A percentile compares a stretch with the other conserved stretches of the same genome.
phyloP scores from a whole-genome alignment of 495 filamentous ascomycete species.

The Melanomma pulvis-pyrius region DNA sequence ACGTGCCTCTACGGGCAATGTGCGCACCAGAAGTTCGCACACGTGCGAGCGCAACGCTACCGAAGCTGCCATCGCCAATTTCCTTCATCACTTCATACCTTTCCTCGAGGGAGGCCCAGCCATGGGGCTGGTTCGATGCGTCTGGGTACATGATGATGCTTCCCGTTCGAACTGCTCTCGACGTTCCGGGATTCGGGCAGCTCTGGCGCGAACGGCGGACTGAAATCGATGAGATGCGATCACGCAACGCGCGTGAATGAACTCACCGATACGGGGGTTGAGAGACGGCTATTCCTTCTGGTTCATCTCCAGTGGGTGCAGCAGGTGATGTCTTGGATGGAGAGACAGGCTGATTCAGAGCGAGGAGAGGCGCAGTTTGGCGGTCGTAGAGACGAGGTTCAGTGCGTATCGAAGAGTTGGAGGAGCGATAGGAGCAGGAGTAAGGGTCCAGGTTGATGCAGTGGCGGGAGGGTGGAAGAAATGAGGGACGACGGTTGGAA shows the following conservation, averaged over 20 bases:
- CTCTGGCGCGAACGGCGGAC: neutral
- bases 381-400: conserved; percentile 14
- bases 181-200: neutral
- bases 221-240: neutral
- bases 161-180: neutral
- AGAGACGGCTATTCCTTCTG: neutral
- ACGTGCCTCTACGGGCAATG: conserved; percentile 85
- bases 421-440: conserved; percentile 34
- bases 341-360: conserved; percentile 1
- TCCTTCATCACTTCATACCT: conserved; percentile 97
- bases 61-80: conserved; percentile 98
- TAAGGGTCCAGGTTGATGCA: conserved; percentile 42
- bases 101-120: conserved; percentile 58
- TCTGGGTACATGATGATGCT: conserved; percentile 35
- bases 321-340: conserved; percentile 5
- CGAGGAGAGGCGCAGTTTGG: neutral
- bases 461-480: conserved; percentile 32
- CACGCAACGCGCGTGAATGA: neutral
- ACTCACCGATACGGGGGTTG: neutral
- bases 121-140: conserved; percentile 42
- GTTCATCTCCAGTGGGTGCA: conserved; percentile 30
- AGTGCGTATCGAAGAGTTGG: conserved; percentile 33
- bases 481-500: conserved; percentile 38
- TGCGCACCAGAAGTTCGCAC: conserved; percentile 86
- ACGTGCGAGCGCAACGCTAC: conserved; percentile 89